Evolutionary conservation across 768 basidiomycete genomes (phyloP).

Genomic region (Tricholoma sp.): DNA sequence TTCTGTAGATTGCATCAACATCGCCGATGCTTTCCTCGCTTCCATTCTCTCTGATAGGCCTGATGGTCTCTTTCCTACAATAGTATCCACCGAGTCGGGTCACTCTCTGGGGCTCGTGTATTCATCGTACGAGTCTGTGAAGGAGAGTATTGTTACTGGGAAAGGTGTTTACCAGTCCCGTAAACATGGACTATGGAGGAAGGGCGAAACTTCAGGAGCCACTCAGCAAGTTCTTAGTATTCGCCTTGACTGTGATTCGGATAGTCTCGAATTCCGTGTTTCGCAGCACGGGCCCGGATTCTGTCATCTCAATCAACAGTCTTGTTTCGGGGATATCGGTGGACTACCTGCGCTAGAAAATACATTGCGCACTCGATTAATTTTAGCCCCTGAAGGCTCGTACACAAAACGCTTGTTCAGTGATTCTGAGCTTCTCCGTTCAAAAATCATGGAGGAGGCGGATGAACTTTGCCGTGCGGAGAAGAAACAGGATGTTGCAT

Average conservation of each 20-base stretch:
- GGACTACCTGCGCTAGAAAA: conserved; percentile 80
- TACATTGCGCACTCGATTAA: conserved; percentile 67
- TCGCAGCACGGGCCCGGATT: conserved; percentile 88
- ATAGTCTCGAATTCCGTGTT: conserved; percentile 88
- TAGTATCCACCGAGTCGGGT: conserved; percentile 78
- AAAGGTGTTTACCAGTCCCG: conserved; percentile 96
- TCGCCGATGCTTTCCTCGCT: conserved; percentile 84
- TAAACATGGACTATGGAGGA: conserved; percentile 93
- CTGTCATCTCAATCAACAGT: conserved; percentile 82
- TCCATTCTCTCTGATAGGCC: conserved; percentile 78
- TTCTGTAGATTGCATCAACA: conserved; percentile 55
- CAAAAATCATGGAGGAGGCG: conserved; percentile 98
- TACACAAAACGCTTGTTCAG: conserved; percentile 87
- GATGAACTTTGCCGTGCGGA: conserved; percentile 89
- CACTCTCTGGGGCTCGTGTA: conserved; percentile 90
- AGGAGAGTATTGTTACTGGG: conserved; percentile 81
- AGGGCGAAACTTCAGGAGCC: conserved; percentile 94
- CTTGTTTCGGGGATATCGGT: conserved; percentile 83
- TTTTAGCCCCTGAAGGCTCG: conserved; percentile 80
- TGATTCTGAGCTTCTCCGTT: conserved; percentile 73
- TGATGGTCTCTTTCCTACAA: conserved; percentile 90
- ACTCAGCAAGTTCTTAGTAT: conserved; percentile 85
- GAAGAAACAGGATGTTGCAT: conserved; percentile 77
- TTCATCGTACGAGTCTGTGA: conserved; percentile 82
- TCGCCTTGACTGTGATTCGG: conserved; percentile 85